phyloP scores from a whole-genome alignment of 139 green algal species.

The Diplosphaera chodatii region DNA sequence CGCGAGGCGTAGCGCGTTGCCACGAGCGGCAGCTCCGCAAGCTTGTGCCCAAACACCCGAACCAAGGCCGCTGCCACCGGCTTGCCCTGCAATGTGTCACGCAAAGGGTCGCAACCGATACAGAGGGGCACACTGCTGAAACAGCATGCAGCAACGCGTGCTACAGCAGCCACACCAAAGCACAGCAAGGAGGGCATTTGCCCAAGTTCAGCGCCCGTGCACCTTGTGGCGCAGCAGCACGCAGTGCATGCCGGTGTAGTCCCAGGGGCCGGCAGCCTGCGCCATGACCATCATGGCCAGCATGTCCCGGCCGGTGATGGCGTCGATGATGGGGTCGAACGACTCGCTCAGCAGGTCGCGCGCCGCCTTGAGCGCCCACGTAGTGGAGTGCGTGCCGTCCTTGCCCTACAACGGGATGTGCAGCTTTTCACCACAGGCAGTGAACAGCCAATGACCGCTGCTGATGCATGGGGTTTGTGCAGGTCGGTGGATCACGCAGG shows the following conservation, averaged over 20 bases:
- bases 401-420: constrained; percentile 28
- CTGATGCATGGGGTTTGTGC: too few relatives aligned
- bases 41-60: constrained; percentile 68
- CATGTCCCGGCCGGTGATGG: constrained; percentile 65
- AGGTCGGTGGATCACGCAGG: too few relatives aligned
- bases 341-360: constrained; percentile 45
- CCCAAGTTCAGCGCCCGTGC: too few relatives aligned
- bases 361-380: constrained; percentile 21
- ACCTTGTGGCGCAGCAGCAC: constrained; percentile 66
- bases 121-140: background rate
- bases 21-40: constrained; percentile 87
- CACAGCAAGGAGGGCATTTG: too few relatives aligned
- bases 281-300: constrained; percentile 79
- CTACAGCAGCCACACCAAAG: too few relatives aligned
- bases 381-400: constrained; percentile 19
- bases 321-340: constrained; percentile 89
- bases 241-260: constrained; percentile 82
- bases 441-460: too few relatives aligned
- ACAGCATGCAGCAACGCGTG: background rate
- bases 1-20: constrained; percentile 65
- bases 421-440: background rate
- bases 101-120: background rate
- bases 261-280: constrained; percentile 54
- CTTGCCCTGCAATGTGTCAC: constrained; percentile 26
- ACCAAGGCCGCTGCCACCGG: constrained; percentile 65